Percentiles rank a stretch among this genome's conserved stretches.
Conservation (phyloP, 768 basidiomycete genomes). For the Boletus rubropictus region DNA sequence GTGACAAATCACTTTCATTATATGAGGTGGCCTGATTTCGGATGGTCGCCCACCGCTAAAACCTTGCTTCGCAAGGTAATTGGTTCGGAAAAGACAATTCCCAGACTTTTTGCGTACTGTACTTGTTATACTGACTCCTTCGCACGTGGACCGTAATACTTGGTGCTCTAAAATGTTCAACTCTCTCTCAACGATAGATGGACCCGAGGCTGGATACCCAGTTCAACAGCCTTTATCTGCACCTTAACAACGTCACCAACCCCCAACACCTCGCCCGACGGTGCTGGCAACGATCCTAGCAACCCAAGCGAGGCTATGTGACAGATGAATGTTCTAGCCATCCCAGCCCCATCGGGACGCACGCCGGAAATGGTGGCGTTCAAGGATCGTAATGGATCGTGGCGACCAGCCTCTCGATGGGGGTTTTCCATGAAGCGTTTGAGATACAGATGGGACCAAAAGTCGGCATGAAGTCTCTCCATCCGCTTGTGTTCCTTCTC, state of each 20-base stretch:
- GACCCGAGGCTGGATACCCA: slow-evolving; percentile 28
- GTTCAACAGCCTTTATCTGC: slow-evolving; percentile 22
- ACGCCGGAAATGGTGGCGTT: slow-evolving; percentile 20
- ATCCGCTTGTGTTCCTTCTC: slow-evolving; percentile 33
- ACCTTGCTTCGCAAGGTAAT: too few relatives aligned
- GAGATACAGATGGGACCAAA: slow-evolving; percentile 40
- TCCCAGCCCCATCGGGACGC: slow-evolving; percentile 14
- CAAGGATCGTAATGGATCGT: slow-evolving; percentile 28
- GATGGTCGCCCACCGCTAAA: too few relatives aligned
- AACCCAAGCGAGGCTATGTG: slow-evolving; percentile 27
- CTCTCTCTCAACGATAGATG: slow-evolving; percentile 13
- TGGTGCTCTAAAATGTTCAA: not conserved
- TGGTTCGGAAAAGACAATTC: too few relatives aligned
- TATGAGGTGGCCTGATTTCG: too few relatives aligned
- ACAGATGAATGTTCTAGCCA: slow-evolving; percentile 13
- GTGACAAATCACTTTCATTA: too few relatives aligned
- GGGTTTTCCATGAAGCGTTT: slow-evolving; percentile 33
- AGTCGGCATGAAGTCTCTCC: slow-evolving; percentile 30
- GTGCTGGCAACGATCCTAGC: slow-evolving; percentile 11
- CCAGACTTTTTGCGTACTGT: too few relatives aligned
- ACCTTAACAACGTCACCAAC: slow-evolving; percentile 28
- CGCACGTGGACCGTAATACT: not conserved
- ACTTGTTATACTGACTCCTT: too few relatives aligned
- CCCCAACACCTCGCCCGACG: slow-evolving; percentile 7
- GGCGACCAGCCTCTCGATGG: slow-evolving; percentile 8